Evolutionary conservation across 345 rosid species (phyloP), one percentile per base, ranked within the genome.

Genomic region (Hibiscus trionum): DNA sequence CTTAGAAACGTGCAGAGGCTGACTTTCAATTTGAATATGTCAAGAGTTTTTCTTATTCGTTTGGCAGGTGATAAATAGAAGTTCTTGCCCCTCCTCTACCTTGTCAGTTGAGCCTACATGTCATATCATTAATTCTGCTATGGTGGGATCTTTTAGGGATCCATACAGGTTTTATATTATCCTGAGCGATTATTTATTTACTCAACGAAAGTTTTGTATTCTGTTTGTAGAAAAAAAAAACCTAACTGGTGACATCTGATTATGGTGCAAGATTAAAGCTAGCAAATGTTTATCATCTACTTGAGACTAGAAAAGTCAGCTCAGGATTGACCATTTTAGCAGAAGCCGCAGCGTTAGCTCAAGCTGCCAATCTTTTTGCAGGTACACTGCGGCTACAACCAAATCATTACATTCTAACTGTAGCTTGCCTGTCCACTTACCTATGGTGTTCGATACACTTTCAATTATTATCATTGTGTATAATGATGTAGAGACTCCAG

Each of bases 301-400:
- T 7, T 17, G 82, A 68, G 37, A 42, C 61, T 11, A 81, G 55
- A 55, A 66, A 78, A 63, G 66, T 80, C 53, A 74, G 79, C 74
- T 74, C 81, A 11, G 47, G 75, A 57, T 72, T 83, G 76, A 75
- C 73, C 59, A 27, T 50, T 24, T 72, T 47, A 62, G 80, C 82
- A 42, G 81, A 80, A 50, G 82, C 80, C 56, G 79, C 83, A 4
- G 58, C 56, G 4, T 72, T 47, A 57, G 77, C 84, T 4, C 80
- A 78, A 50, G 76, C 79, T 69, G 76, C 82, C 10, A 80, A 71
- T 56, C 44, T 31, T 21, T 66, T 66, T 70, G 8, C 77, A 60
- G 83, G 86, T 82, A 80, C 44, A 35, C 3, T 33, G n/a, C 19
- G 27, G 53, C 58, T 11, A 11, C n/a, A 8, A 39, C 39, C 46